Conservation (phyloP, 169 alveolate genomes). For the Ichthyophthirius multifiliis region DNA sequence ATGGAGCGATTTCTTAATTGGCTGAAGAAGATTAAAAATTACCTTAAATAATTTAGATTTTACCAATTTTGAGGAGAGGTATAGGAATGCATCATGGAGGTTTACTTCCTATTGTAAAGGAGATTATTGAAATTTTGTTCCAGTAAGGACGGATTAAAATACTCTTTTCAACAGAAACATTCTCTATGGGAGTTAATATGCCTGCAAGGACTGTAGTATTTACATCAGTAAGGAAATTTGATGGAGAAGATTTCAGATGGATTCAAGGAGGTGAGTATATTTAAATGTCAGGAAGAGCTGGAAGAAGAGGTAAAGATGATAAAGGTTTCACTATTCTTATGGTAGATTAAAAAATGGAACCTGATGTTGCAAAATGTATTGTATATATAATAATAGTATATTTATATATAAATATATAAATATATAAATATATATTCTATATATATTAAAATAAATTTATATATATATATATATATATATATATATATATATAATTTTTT, state of each 20-base stretch:
- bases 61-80: constrained; percentile 92
- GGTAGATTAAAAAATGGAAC: constrained; percentile 93
- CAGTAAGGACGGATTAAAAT: constrained; percentile 94
- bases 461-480: constrained; percentile 50
- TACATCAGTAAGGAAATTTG: constrained; percentile 94
- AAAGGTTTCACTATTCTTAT: constrained; percentile 96
- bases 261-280: constrained; percentile 96
- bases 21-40: constrained; percentile 95
- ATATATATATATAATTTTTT: constrained; percentile 52
- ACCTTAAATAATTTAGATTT: constrained; percentile 92
- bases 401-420: too few relatives aligned
- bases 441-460: too few relatives aligned
- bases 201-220: constrained; percentile 98
- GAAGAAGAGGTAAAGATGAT: constrained; percentile 97
- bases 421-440: too few relatives aligned
- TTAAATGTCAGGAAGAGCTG: constrained; percentile 89
- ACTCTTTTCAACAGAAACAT: constrained; percentile 97
- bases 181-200: constrained; percentile 98
- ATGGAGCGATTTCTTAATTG: constrained; percentile 95
- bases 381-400: too few relatives aligned
- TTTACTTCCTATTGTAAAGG: constrained; percentile 95
- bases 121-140: constrained; percentile 96
- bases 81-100: constrained; percentile 99
- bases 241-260: constrained; percentile 91
- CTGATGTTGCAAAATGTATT: constrained; percentile 92